Base-by-base conservation (phyloP, 2,329 filamentous ascomycete genomes). In the Aspergillus texensis region DNA sequence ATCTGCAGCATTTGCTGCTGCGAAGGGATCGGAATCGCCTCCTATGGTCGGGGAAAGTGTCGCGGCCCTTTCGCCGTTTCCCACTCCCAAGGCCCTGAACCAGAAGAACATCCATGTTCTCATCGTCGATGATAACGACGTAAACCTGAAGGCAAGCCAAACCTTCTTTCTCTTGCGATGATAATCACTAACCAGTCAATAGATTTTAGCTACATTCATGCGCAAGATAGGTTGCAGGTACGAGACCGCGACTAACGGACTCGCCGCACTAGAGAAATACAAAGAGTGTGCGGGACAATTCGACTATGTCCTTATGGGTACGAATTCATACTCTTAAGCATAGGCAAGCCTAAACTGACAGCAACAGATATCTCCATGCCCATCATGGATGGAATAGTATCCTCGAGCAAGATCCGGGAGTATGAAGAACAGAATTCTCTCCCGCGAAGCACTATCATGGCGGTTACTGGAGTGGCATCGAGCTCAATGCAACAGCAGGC, bases 281-380 rank as follows among this genome's bases (percentile, higher is more conserved):
- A 72, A 73, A 55, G 57, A 61, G 1, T 65, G 72, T 8, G 26
- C 60, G n/a, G 67, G 71, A 28, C 67, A 63, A n/a, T 79, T 74
- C 36, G 73, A 81, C 57, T 77, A 78, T 43, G 68, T 77, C 26
- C 53, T 77, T 2, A 77, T 77, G 74, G 74, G 74, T 75, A 48
- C 28, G 71, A 66, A 6, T 11, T 21, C 21, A 26, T 9, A 30
- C 11, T 26, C 50, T 48, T 1, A 8, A 0, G 2, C 19, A 14
- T 4, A 28, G 1, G 9, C 3, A 52, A 3, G 6, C 9, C 6
- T 41, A 54, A 30, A 58, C 9, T 21, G 14, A 21, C 68, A 73
- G 65, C 3, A 16, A 36, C 71, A 80, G 79, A 81, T 61, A 75
- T 82, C 24, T 77, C 74, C 19, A 81, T 81, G 79, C 80, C 80